phyloP scores from a whole-genome alignment of 2,329 filamentous ascomycete genomes.

The Diaporthe humulicola region DNA sequence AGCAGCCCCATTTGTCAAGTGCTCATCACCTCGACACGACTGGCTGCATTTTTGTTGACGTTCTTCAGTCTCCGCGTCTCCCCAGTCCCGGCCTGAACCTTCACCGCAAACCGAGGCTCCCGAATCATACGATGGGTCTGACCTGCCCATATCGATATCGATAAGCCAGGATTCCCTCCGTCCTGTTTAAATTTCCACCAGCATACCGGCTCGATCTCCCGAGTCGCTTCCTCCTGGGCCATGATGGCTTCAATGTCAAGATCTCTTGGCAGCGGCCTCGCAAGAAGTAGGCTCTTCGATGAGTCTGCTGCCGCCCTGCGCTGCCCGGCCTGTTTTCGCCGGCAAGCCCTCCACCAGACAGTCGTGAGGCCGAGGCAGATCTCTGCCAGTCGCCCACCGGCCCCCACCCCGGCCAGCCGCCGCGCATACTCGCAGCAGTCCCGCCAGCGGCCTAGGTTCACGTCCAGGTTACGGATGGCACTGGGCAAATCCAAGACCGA shows the following conservation, averaged over 20 bases:
- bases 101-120: constrained; percentile 33
- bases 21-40: constrained; percentile 17
- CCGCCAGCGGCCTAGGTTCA: constrained; percentile 63
- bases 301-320: constrained; percentile 36
- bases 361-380: constrained; percentile 31
- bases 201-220: not conserved
- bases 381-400: constrained; percentile 43
- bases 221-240: constrained; percentile 26
- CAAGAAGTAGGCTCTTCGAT: constrained; percentile 37
- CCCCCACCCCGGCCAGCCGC: constrained; percentile 42
- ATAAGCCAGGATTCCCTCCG: constrained; percentile 38
- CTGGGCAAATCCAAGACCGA: constrained; percentile 71
- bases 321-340: constrained; percentile 38
- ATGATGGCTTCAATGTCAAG: constrained; percentile 41
- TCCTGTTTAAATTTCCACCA: constrained; percentile 25
- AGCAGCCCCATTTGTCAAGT: constrained; percentile 11
- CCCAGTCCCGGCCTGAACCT: constrained; percentile 19
- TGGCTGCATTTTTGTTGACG: constrained; percentile 2
- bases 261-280: constrained; percentile 39
- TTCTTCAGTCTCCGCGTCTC: not conserved
- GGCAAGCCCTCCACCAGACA: constrained; percentile 34
- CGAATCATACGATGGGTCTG: constrained; percentile 38
- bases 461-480: constrained; percentile 64
- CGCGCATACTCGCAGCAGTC: constrained; percentile 57
- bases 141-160: constrained; percentile 32